Evolutionary conservation across 1,284 basidiomycete genomes (phyloP), one percentile per base, ranked within the genome.

Genomic region (Omphalotus olearius): DNA sequence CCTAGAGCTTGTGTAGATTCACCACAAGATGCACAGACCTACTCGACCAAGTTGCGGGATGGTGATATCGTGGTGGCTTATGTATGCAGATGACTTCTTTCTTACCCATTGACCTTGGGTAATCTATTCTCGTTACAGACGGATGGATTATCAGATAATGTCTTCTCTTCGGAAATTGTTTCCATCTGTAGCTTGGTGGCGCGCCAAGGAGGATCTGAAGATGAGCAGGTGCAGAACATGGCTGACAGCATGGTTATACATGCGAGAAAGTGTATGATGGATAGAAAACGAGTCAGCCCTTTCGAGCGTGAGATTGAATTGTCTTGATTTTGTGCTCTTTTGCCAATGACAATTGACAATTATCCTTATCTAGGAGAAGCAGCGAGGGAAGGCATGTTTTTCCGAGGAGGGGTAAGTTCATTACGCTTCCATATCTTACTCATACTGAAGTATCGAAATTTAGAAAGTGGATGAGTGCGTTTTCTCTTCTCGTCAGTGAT

Each of bases 71-170:
- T 91, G 50, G 72, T 91, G 47, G 74, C 76, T 62, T 90, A 84
- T 64, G 88, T 88, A 59, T 41, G 82, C 69, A 14, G 30, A 39
- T 36, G 13, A 30, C n/a, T 18, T 17, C 30, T 47, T 36, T 46
- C 9, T 26, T 36, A 37, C n/a, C 45, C 6, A 41, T 48, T 38
- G 41, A 16, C 11, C 45, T 51, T 44, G 61, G 54, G 25, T 38
- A 60, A 18, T 62, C 61, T 43, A 60, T 38, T 30, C 16, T 65
- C 28, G 57, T 64, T 47, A 57, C 69, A 91, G 82, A 94, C 92
- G 17, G 92, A 95, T 61, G 92, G 92, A 1, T 71, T 93, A 43
- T 83, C 87, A 33, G 93, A 95, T 64, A 95, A 95, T 61, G 88
- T 94, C 20, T 91, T 87, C 59, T 75, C 82, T 6, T 67, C 78